A percentile compares a stretch with the other conserved stretches of the same genome.
These are phyloP conservation scores for Schizonepeta tenuifolia DNA, from an alignment of 257 asterid species.

Conservation along the genomic window DNA sequence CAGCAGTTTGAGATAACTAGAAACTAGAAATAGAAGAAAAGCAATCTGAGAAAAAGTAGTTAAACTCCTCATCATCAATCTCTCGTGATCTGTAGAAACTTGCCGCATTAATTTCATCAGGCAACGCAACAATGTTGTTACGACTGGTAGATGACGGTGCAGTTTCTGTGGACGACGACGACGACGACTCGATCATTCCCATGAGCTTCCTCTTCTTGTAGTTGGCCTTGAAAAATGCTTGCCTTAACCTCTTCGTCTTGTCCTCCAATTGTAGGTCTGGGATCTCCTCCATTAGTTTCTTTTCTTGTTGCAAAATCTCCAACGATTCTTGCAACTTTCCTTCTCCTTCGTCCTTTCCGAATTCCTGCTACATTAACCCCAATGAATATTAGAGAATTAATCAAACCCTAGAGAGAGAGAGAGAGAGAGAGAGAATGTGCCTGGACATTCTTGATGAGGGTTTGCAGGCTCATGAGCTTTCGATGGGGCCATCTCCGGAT, in stretches of 20 bases:
- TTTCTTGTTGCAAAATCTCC: conserved; percentile 52
- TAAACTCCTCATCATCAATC: conserved; percentile 43
- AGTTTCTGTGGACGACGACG: conserved; percentile 13
- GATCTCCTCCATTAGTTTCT: conserved; percentile 57
- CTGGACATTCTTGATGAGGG: conserved; percentile 85
- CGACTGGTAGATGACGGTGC: not conserved
- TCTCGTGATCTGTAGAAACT: not conserved
- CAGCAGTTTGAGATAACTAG: not conserved
- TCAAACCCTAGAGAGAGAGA: not conserved
- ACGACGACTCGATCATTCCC: conserved; percentile 34
- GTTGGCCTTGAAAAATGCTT: conserved; percentile 73
- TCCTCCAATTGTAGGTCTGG: conserved; percentile 65
- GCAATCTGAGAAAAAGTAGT: conserved; percentile 45
- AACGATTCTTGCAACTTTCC: conserved; percentile 52
- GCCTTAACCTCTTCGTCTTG: conserved; percentile 68
- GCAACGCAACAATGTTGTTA: not conserved
- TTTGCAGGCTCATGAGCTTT: conserved; percentile 84
- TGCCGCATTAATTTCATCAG: not conserved
- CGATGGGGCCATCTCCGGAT: conserved; percentile 90
- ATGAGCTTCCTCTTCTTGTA: conserved; percentile 68
- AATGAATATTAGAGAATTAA: not conserved
- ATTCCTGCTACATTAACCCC: conserved; percentile 40
- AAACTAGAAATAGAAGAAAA: conserved; percentile 39
- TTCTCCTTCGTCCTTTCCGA: conserved; percentile 47
- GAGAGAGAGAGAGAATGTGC: conserved; percentile 33